Percentiles rank a stretch among this genome's conserved stretches.
phyloP scores from a whole-genome alignment of 768 basidiomycete genomes.

The Cystofilobasidium capitatum region DNA sequence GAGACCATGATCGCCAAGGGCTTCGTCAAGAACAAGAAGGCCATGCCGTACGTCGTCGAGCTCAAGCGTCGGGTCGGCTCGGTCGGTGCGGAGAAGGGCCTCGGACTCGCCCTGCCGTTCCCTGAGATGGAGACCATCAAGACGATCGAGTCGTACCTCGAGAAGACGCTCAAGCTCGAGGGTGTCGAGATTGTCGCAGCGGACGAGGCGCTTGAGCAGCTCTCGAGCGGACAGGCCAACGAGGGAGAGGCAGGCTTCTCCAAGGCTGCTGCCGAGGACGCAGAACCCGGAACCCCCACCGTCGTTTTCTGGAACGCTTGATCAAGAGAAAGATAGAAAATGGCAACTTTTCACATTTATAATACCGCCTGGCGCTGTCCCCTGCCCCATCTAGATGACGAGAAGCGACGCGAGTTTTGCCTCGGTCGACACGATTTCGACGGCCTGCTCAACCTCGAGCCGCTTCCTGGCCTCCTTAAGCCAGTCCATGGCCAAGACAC shows the following conservation, averaged over 20 bases:
- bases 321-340: background rate
- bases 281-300: conserved; percentile 17
- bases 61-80: conserved; percentile 82
- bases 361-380: too few species aligned
- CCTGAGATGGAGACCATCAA: conserved; percentile 63
- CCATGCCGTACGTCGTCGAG: conserved; percentile 85
- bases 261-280: conserved; percentile 13
- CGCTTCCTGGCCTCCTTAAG: conserved; percentile 74
- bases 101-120: conserved; percentile 74
- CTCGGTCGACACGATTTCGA: conserved; percentile 79
- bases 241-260: conserved; percentile 16
- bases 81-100: conserved; percentile 63
- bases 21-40: conserved; percentile 86
- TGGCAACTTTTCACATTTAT: background rate
- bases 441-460: conserved; percentile 81
- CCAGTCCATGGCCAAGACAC: conserved; percentile 63
- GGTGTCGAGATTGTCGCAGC: conserved; percentile 17
- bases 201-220: conserved; percentile 1
- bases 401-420: conserved; percentile 56
- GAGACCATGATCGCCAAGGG: conserved; percentile 58
- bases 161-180: conserved; percentile 35
- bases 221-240: conserved; percentile 11
- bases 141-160: conserved; percentile 69
- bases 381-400: conserved; percentile 29
- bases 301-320: conserved; percentile 17